phyloP scores from a whole-genome alignment of 2,329 filamentous ascomycete species.

The Tolypocladium tropicale region DNA sequence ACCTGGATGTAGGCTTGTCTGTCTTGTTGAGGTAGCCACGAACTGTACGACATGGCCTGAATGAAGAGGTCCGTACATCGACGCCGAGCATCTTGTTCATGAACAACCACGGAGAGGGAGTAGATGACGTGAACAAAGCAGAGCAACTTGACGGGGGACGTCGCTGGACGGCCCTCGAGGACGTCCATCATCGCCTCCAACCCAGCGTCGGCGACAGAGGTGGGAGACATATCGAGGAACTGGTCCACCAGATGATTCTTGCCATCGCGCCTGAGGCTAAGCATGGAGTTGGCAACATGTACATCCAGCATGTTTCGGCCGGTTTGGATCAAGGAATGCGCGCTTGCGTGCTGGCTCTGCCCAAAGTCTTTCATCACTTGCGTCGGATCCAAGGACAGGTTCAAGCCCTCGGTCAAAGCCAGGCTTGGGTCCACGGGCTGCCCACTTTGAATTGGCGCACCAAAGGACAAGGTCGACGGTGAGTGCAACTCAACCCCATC shows the following conservation, averaged over 20 bases:
- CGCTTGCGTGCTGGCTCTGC: conserved; percentile 16
- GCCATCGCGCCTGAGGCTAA: conserved; percentile 28
- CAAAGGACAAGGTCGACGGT: background rate
- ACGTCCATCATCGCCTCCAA: conserved; percentile 29
- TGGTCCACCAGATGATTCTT: conserved; percentile 31
- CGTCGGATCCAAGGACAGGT: conserved; percentile 6
- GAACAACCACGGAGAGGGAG: conserved; percentile 35
- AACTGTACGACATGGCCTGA: conserved; percentile 35
- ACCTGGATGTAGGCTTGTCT: conserved; percentile 30
- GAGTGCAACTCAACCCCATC: background rate
- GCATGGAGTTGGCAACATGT: conserved; percentile 33
- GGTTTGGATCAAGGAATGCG: conserved; percentile 27
- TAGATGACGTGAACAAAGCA: conserved; percentile 44
- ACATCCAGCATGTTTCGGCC: conserved; percentile 35
- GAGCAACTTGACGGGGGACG: conserved; percentile 32
- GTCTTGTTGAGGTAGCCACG: conserved; percentile 26
- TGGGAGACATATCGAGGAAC: conserved; percentile 27
- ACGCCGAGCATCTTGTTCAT: conserved; percentile 26
- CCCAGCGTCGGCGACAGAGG: conserved; percentile 28
- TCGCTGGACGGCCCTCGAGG: conserved; percentile 24
- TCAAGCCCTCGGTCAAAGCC: background rate
- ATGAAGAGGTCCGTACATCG: conserved; percentile 31
- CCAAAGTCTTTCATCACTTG: conserved; percentile 7
- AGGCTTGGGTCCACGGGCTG: background rate
- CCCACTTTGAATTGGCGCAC: background rate